These are phyloP conservation scores for Magnolia kwangsiensis DNA, from an alignment of 164 flowering plant species.

Conservation along the genomic window DNA sequence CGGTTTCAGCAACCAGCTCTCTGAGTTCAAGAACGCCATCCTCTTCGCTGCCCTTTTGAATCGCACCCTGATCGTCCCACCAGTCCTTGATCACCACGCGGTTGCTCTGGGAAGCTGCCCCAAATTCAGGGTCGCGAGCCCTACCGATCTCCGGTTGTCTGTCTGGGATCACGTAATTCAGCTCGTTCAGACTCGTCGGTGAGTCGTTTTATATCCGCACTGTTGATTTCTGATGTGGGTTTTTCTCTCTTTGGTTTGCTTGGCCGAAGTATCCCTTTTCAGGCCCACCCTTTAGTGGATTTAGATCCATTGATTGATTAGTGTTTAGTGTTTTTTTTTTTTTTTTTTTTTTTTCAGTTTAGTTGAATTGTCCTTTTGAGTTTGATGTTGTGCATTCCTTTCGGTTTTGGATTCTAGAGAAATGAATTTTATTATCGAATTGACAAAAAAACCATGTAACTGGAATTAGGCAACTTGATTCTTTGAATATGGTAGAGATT, in stretches of 20 bases:
- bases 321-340: too few species aligned
- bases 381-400: neutral
- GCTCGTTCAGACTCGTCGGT: slow-evolving; percentile 61
- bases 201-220: neutral
- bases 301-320: neutral
- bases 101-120: slow-evolving; percentile 95
- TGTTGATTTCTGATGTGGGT: neutral
- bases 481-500: neutral
- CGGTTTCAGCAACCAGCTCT: slow-evolving; percentile 92
- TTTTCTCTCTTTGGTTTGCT: neutral
- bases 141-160: slow-evolving; percentile 48
- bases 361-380: neutral
- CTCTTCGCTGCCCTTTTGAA: slow-evolving; percentile 71
- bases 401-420: neutral
- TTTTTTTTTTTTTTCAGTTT: neutral
- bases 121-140: slow-evolving; percentile 71
- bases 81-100: slow-evolving; percentile 86
- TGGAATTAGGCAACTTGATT: neutral
- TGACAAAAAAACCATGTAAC: neutral
- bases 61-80: slow-evolving; percentile 83
- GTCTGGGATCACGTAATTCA: slow-evolving; percentile 73
- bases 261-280: neutral
- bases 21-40: slow-evolving; percentile 79
- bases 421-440: neutral
- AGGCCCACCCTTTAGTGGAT: neutral